These are phyloP conservation scores for Fusarium falciforme DNA, from an alignment of 2,329 filamentous ascomycete species.

Conservation along the genomic window DNA sequence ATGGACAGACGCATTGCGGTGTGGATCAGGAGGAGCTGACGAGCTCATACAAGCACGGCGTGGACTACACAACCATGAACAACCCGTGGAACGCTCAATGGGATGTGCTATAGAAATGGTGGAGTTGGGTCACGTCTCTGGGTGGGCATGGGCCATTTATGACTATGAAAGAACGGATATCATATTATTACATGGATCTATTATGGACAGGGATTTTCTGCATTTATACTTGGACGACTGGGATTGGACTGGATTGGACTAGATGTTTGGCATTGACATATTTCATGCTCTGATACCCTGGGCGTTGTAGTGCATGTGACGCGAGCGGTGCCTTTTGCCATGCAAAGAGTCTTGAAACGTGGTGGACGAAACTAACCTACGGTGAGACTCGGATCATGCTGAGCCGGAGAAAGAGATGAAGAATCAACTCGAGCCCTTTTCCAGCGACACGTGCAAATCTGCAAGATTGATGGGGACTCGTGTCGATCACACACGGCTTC, in stretches of 20 bases:
- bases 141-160: constrained; percentile 7
- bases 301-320: constrained; percentile 12
- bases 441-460: constrained; percentile 7
- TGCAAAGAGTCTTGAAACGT: constrained; percentile 13
- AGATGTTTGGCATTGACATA: constrained; percentile 26
- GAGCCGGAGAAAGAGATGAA: constrained; percentile 18
- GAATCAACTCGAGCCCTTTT: neutral
- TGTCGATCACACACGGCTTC: constrained; percentile 30
- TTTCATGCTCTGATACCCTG: constrained; percentile 12
- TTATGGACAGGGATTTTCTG: constrained; percentile 6
- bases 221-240: constrained; percentile 7
- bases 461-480: constrained; percentile 8
- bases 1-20: constrained; percentile 79
- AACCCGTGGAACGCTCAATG: constrained; percentile 63
- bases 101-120: constrained; percentile 48
- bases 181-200: constrained; percentile 14
- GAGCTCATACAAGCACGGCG: constrained; percentile 73
- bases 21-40: constrained; percentile 81
- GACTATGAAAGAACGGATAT: constrained; percentile 20
- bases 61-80: constrained; percentile 60
- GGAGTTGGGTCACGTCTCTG: neutral
- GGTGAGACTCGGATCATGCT: constrained; percentile 31
- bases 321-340: neutral
- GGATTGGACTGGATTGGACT: constrained; percentile 6
- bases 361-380: constrained; percentile 20